Evolutionary conservation across 2,329 filamentous ascomycete species (phyloP).

Genomic region (Venturia oleaginea): DNA sequence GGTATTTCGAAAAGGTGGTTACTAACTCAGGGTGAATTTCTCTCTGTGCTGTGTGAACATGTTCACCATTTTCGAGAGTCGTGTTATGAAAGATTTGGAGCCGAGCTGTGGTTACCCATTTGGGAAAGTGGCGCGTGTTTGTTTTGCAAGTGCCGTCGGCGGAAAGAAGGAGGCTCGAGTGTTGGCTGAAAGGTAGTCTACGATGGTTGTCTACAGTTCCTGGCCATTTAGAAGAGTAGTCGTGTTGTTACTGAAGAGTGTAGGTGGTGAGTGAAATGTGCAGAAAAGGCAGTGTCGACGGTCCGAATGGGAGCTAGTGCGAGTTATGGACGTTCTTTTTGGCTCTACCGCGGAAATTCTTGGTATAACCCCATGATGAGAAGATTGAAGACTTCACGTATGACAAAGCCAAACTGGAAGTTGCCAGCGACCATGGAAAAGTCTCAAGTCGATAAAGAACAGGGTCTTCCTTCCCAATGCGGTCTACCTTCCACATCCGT

Average conservation of each 20-base stretch:
- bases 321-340: neutral
- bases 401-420: neutral
- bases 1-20: neutral
- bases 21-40: neutral
- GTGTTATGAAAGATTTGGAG: neutral
- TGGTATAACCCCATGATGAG: too few species aligned
- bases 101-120: neutral
- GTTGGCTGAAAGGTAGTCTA: neutral
- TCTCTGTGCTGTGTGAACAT: constrained; percentile 2
- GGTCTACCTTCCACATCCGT: neutral
- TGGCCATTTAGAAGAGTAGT: neutral
- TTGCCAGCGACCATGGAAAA: neutral
- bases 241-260: neutral
- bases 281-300: neutral
- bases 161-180: neutral
- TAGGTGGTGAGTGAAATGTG: neutral
- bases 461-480: neutral
- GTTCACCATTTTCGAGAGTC: neutral
- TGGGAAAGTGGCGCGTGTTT: neutral
- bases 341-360: neutral
- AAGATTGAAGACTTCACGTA: neutral
- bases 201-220: neutral
- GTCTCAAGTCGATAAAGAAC: too few species aligned
- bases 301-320: neutral
- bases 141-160: neutral